A percentile compares a stretch with the other conserved stretches of the same genome.
Evolutionary conservation across 805 yeast genomes (phyloP).

Genomic region (Candida adriatica): DNA sequence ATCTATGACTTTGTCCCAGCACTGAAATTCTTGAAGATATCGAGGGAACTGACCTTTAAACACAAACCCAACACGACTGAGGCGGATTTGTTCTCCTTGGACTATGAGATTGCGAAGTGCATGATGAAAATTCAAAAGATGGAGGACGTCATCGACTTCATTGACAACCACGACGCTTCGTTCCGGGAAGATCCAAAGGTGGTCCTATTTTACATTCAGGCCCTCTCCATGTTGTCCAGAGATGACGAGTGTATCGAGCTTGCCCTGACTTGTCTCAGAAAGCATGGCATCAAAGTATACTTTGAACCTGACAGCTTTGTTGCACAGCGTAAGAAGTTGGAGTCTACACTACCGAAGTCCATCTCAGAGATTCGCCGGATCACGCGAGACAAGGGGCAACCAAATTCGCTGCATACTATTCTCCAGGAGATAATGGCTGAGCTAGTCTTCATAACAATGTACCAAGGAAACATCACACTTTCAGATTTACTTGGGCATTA

Average conservation of each 20-base stretch:
- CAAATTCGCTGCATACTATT: slow-evolving; percentile 25
- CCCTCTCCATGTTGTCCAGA: slow-evolving; percentile 14
- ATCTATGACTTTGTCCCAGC: slow-evolving; percentile 37
- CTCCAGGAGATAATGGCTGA: slow-evolving; percentile 36
- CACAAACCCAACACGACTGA: background rate
- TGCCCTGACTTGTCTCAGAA: slow-evolving; percentile 30
- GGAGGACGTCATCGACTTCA: slow-evolving; percentile 30
- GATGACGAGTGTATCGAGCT: slow-evolving; percentile 10
- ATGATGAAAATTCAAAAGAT: slow-evolving; percentile 24
- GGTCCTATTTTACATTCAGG: slow-evolving; percentile 31
- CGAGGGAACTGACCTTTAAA: slow-evolving; percentile 12
- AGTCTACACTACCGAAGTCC: slow-evolving; percentile 27
- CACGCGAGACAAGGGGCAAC: slow-evolving; percentile 25
- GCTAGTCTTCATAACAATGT: slow-evolving; percentile 29
- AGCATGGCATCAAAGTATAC: slow-evolving; percentile 30
- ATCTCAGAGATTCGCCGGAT: slow-evolving; percentile 10
- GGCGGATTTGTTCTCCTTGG: slow-evolving; percentile 5
- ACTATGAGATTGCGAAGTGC: slow-evolving; percentile 18
- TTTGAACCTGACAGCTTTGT: slow-evolving; percentile 23
- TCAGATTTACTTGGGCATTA: slow-evolving; percentile 28
- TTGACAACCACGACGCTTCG: slow-evolving; percentile 25
- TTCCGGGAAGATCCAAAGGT: slow-evolving; percentile 28
- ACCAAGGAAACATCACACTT: slow-evolving; percentile 23
- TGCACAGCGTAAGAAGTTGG: slow-evolving; percentile 18
- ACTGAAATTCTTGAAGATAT: slow-evolving; percentile 32